Conservation (phyloP, 2,329 filamentous ascomycete genomes). For the Verticillium longisporum region DNA sequence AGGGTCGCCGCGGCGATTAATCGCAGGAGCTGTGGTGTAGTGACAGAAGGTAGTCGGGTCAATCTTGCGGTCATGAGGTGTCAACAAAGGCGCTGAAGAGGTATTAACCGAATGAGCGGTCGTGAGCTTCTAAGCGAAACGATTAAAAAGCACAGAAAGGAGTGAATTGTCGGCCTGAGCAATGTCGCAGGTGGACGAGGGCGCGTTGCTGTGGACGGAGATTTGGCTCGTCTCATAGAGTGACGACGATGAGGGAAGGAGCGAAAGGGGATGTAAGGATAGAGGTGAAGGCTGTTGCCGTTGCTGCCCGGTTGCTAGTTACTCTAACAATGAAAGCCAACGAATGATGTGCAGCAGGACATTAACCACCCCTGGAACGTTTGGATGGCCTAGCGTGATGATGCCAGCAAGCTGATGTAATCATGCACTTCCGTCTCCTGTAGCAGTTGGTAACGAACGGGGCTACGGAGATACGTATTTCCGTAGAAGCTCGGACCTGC, state of each 20-base stretch:
- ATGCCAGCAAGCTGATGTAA: neutral
- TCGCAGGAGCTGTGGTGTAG: neutral
- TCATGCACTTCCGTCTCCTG: neutral
- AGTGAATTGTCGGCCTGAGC: neutral
- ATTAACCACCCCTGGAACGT: neutral
- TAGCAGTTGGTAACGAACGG: neutral
- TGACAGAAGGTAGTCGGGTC: neutral
- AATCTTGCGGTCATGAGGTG: neutral
- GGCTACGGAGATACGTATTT: neutral
- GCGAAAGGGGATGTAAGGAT: neutral
- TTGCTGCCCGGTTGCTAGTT: neutral
- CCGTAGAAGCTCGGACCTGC: neutral
- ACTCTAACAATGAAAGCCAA: neutral
- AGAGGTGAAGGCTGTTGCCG: neutral
- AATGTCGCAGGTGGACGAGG: neutral
- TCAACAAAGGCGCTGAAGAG: neutral
- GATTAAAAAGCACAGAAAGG: neutral
- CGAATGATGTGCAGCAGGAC: neutral
- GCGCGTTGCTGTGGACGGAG: neutral
- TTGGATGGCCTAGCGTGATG: neutral
- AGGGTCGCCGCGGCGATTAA: neutral
- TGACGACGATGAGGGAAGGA: neutral
- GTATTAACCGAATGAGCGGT: neutral
- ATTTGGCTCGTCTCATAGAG: neutral
- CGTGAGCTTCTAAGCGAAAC: neutral